These are phyloP conservation scores for Pneumocystis canis DNA, from an alignment of 1,139 yeast species.

Conservation along the genomic window DNA sequence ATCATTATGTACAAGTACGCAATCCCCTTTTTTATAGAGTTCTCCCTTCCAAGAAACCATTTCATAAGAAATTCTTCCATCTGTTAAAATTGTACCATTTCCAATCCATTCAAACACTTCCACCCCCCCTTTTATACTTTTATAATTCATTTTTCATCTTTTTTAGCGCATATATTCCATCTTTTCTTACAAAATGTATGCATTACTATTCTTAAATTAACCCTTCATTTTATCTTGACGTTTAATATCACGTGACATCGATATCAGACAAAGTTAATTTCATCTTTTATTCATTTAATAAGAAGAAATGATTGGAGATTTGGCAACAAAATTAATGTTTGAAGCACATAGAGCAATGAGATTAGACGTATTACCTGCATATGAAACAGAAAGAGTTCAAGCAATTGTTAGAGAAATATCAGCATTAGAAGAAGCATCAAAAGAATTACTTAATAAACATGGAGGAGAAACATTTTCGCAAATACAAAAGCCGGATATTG, in stretches of 20 bases:
- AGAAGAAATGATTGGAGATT: conserved; percentile 69
- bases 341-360: conserved; percentile 72
- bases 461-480: conserved; percentile 33
- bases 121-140: no score
- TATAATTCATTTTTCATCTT: background rate
- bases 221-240: no score
- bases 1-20: background rate
- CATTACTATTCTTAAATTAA: no score
- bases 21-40: background rate
- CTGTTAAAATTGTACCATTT: background rate
- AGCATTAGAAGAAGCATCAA: conserved; percentile 35
- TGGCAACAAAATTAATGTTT: conserved; percentile 61
- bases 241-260: no score
- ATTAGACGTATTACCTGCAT: conserved; percentile 54
- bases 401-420: conserved; percentile 36
- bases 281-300: no score
- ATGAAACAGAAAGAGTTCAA: conserved; percentile 62
- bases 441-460: conserved; percentile 22
- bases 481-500: conserved; percentile 23
- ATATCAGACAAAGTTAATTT: no score
- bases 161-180: background rate
- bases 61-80: background rate
- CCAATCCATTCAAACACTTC: background rate
- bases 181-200: background rate
- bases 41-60: background rate